Percentiles rank a stretch among this genome's conserved stretches.
Conservation (phyloP, 225 moss, liverwort and hornwort genomes). For the Ulota crispa region DNA sequence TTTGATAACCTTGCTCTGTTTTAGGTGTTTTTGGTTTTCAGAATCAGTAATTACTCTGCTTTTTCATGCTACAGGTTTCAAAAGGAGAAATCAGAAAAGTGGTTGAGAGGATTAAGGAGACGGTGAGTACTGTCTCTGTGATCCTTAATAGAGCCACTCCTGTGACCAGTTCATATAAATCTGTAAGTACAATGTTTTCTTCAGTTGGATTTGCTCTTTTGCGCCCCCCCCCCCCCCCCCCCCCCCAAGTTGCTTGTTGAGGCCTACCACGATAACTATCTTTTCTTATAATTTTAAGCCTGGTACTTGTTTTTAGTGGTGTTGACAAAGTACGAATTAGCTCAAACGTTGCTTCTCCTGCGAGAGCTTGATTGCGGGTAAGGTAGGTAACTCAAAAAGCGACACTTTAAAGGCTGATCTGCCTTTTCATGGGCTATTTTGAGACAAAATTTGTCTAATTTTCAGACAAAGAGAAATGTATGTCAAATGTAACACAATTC, state of each 20-base stretch:
- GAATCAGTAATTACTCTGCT: neutral
- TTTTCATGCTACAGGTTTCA: conserved; percentile 25
- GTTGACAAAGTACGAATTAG: neutral
- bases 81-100: conserved; percentile 2
- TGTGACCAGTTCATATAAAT: neutral
- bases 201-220: neutral
- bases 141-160: neutral
- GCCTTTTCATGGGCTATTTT: too few relatives aligned
- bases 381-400: too few relatives aligned
- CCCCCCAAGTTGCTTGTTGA: neutral
- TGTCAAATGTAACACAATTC: too few relatives aligned
- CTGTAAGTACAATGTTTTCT: conserved; percentile 7
- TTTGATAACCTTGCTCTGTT: neutral
- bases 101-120: neutral
- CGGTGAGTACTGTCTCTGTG: neutral
- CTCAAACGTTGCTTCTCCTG: neutral
- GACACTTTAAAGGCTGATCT: too few relatives aligned
- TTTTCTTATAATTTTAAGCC: too few relatives aligned
- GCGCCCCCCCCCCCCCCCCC: neutral
- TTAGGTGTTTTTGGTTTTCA: neutral
- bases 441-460: too few relatives aligned
- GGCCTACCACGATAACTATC: neutral
- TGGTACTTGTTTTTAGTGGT: neutral
- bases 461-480: too few relatives aligned
- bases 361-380: neutral